Evolutionary conservation across 2,329 filamentous ascomycete species (phyloP).

Genomic region (Penicillium italicum): DNA sequence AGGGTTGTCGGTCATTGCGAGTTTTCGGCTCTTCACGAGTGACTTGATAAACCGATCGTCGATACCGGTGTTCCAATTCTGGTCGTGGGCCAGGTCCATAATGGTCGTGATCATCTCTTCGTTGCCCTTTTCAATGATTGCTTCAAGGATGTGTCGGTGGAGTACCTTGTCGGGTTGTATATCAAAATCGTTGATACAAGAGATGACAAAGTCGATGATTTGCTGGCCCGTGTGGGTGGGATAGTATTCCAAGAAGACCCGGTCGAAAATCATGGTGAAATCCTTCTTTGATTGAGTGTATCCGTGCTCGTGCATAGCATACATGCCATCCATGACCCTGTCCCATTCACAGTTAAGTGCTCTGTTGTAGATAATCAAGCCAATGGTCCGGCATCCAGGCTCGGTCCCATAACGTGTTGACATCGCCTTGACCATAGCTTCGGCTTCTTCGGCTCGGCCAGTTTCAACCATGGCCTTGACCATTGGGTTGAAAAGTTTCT

Average conservation of each 20-base stretch:
- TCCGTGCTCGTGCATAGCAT: constrained; percentile 36
- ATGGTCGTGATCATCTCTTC: constrained; percentile 32
- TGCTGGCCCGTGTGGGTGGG: constrained; percentile 33
- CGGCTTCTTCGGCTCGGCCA: constrained; percentile 35
- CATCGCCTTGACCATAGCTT: constrained; percentile 38
- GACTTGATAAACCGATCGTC: constrained; percentile 31
- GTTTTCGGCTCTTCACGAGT: constrained; percentile 33
- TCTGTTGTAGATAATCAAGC: constrained; percentile 37
- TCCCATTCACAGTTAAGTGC: constrained; percentile 41
- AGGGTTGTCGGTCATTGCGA: constrained; percentile 34
- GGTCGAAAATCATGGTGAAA: constrained; percentile 37
- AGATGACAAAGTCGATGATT: constrained; percentile 37
- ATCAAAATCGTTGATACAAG: constrained; percentile 35
- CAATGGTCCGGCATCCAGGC: constrained; percentile 35
- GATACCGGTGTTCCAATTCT: constrained; percentile 34
- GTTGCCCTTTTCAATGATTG: constrained; percentile 40
- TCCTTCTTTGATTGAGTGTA: constrained; percentile 28
- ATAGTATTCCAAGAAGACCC: constrained; percentile 43
- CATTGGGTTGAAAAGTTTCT: constrained; percentile 41
- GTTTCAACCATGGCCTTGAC: constrained; percentile 40
- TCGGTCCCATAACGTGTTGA: constrained; percentile 26
- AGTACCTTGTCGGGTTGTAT: constrained; percentile 39
- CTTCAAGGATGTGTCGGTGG: constrained; percentile 41
- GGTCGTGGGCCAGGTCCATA: constrained; percentile 28
- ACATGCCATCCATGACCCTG: constrained; percentile 37